These are phyloP conservation scores for Incumbomyces lentus DNA, from an alignment of 2,329 filamentous ascomycete species.

Conservation along the genomic window DNA sequence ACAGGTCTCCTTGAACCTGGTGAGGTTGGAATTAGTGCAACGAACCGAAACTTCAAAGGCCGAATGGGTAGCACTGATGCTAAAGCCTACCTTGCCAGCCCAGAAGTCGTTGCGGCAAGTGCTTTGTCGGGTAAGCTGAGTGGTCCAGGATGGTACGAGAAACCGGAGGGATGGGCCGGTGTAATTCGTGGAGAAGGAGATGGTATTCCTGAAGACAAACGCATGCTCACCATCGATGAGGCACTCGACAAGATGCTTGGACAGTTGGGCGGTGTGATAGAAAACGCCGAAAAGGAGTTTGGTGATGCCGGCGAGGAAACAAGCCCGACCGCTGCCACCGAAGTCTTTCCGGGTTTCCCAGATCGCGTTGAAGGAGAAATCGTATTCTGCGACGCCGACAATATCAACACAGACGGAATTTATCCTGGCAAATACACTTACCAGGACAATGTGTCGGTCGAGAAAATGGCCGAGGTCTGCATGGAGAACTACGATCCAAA, in stretches of 20 bases:
- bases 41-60: constrained; percentile 84
- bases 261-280: constrained; percentile 55
- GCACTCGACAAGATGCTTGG: constrained; percentile 61
- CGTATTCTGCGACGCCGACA: constrained; percentile 73
- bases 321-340: constrained; percentile 35
- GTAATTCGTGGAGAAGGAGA: constrained; percentile 60
- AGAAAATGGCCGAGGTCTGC: constrained; percentile 77
- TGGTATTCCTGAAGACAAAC: constrained; percentile 53
- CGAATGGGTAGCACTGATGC: constrained; percentile 74
- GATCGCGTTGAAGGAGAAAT: constrained; percentile 77
- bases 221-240: constrained; percentile 56
- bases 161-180: constrained; percentile 54
- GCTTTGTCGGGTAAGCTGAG: constrained; percentile 49
- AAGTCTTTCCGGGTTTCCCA: constrained; percentile 77
- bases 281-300: constrained; percentile 41
- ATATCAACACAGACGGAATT: constrained; percentile 86
- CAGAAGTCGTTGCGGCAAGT: constrained; percentile 85
- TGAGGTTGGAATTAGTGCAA: constrained; percentile 76
- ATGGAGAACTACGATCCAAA: constrained; percentile 86
- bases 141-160: constrained; percentile 69
- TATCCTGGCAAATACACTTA: constrained; percentile 91
- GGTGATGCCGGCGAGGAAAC: constrained; percentile 7
- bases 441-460: constrained; percentile 65
- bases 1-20: constrained; percentile 68
- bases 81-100: constrained; percentile 76